These are phyloP conservation scores for Trichocomaceae sp. DNA, from an alignment of 2,329 filamentous ascomycete genomes.

Conservation along the genomic window DNA sequence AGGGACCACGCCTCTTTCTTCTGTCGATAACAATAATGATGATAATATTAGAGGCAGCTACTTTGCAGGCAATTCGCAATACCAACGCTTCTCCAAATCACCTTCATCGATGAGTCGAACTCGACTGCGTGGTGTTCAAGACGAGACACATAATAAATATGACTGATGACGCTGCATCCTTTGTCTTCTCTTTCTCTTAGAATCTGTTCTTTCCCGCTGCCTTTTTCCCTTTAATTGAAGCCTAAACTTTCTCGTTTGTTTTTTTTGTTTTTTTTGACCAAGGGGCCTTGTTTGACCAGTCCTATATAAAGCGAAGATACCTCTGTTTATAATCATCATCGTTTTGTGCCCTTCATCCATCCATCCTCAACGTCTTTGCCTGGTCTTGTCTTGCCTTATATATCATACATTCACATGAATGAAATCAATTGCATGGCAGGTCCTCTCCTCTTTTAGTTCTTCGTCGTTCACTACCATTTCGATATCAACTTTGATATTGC, in stretches of 20 bases:
- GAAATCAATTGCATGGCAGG: no score
- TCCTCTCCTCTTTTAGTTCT: no score
- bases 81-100: slow-evolving; percentile 10
- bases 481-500: no score
- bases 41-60: neutral
- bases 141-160: slow-evolving; percentile 9
- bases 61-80: slow-evolving; percentile 11
- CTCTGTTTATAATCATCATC: slow-evolving; percentile 11
- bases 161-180: slow-evolving; percentile 8
- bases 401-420: neutral
- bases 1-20: slow-evolving; percentile 6
- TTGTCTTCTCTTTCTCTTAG: neutral
- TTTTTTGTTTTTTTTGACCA: no score
- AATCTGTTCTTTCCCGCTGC: neutral
- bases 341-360: neutral
- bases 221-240: neutral
- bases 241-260: neutral
- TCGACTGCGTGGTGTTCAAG: slow-evolving; percentile 3
- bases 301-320: slow-evolving; percentile 14
- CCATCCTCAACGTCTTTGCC: neutral
- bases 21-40: neutral
- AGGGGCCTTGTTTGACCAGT: slow-evolving; percentile 2
- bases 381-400: neutral
- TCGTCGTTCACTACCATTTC: no score
- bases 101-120: slow-evolving; percentile 11